These are phyloP conservation scores for Xylariaceae sp. DNA, from an alignment of 2,329 filamentous ascomycete genomes.

Conservation along the genomic window DNA sequence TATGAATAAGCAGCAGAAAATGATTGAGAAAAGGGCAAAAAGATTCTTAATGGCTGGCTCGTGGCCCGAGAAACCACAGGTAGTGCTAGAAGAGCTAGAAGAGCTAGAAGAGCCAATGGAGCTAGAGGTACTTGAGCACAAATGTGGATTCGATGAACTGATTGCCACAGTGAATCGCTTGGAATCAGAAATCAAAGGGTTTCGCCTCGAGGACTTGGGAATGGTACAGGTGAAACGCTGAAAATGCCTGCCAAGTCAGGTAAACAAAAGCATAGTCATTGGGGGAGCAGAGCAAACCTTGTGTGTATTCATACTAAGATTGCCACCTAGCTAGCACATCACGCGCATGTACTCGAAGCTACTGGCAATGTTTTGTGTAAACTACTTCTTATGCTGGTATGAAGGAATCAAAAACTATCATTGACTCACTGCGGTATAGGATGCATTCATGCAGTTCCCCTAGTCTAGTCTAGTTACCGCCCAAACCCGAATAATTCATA, in stretches of 20 bases:
- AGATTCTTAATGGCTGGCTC: background rate
- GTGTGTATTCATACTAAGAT: too few relatives aligned
- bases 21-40: slow-evolving; percentile 1
- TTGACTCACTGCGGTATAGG: background rate
- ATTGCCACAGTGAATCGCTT: slow-evolving; percentile 4
- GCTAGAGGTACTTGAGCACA: slow-evolving; percentile 7
- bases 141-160: slow-evolving; percentile 17
- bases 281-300: too few relatives aligned
- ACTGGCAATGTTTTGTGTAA: background rate
- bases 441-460: background rate
- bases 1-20: background rate
- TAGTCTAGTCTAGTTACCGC: slow-evolving; percentile 1
- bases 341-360: too few relatives aligned
- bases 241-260: background rate
- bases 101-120: slow-evolving; percentile 11
- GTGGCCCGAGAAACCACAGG: background rate
- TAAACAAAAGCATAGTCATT: background rate
- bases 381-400: background rate
- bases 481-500: background rate
- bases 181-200: slow-evolving; percentile 17
- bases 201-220: slow-evolving; percentile 17
- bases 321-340: too few relatives aligned
- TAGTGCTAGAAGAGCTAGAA: background rate
- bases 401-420: background rate
- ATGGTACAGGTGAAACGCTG: background rate